Percentiles rank a stretch among this genome's conserved stretches.
Conservation (phyloP, 2,329 filamentous ascomycete genomes). For the Venturia asperata region DNA sequence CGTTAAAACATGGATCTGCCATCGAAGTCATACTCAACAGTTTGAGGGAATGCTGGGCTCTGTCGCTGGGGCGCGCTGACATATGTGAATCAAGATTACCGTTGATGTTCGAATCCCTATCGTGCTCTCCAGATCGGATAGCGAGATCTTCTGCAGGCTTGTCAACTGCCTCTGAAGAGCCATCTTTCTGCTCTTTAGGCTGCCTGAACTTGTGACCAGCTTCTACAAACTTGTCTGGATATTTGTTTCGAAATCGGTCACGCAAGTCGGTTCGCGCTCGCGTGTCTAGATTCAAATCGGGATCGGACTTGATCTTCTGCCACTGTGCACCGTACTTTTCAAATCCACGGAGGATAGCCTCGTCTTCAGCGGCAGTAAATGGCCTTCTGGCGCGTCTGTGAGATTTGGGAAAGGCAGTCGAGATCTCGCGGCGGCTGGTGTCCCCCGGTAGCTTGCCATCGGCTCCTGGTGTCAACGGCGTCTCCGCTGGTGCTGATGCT, state of each 20-base stretch:
- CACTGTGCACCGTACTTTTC: constrained; percentile 53
- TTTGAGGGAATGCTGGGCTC: constrained; percentile 14
- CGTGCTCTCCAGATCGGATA: neutral
- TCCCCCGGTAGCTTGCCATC: constrained; percentile 28
- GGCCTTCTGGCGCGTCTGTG: constrained; percentile 47
- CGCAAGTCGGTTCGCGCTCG: constrained; percentile 53
- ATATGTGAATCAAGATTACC: neutral
- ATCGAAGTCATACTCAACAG: constrained; percentile 14
- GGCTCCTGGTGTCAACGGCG: constrained; percentile 21
- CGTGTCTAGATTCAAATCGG: constrained; percentile 43
- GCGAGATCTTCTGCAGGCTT: neutral
- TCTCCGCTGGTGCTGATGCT: neutral
- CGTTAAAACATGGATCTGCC: constrained; percentile 13
- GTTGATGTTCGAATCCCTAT: constrained; percentile 13
- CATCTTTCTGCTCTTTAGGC: constrained; percentile 9
- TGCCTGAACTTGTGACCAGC: constrained; percentile 35
- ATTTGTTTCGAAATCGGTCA: constrained; percentile 55
- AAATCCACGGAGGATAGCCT: constrained; percentile 52
- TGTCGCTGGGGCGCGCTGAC: neutral
- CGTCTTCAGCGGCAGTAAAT: constrained; percentile 52
- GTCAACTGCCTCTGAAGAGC: neutral
- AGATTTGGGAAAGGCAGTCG: constrained; percentile 43
- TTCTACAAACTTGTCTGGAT: constrained; percentile 49
- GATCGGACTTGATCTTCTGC: constrained; percentile 52
- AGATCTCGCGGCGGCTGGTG: constrained; percentile 41